Evolutionary conservation across 495 filamentous ascomycete species (phyloP).

Genomic region (Penicillium silybi): DNA sequence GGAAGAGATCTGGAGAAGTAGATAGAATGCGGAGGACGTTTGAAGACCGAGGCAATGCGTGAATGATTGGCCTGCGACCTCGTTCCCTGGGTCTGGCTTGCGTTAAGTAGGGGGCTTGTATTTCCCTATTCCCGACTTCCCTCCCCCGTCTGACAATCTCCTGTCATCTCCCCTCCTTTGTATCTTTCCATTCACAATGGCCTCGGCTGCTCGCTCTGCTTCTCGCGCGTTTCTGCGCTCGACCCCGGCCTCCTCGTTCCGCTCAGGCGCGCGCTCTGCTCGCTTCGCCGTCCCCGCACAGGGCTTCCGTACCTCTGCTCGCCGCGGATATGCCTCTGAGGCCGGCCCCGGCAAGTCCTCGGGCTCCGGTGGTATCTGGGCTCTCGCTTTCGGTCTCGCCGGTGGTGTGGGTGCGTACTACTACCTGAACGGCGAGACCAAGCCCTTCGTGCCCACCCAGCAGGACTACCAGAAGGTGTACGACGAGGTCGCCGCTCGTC

Average conservation of each 20-base stretch:
- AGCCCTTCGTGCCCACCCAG: conserved; percentile 65
- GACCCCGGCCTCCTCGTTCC: conserved; percentile 43
- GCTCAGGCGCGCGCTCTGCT: conserved; percentile 48
- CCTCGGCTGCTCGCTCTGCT: conserved; percentile 50
- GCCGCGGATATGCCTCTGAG: conserved; percentile 74
- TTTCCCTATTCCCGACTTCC: conserved; percentile 9
- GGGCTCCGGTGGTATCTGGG: conserved; percentile 44
- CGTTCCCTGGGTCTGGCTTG: background rate
- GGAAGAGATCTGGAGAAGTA: conserved; percentile 1
- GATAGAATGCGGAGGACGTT: conserved; percentile 17
- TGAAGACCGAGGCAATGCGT: conserved; percentile 17
- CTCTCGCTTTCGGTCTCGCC: conserved; percentile 51
- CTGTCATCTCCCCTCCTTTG: conserved; percentile 3
- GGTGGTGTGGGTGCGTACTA: conserved; percentile 69
- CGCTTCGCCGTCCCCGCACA: conserved; percentile 58
- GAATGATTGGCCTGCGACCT: conserved; percentile 15
- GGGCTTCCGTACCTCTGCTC: conserved; percentile 60
- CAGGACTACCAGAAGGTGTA: conserved; percentile 97
- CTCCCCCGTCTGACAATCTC: conserved; percentile 1
- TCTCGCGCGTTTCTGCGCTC: conserved; percentile 51
- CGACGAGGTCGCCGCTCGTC: conserved; percentile 70
- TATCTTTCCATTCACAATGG: conserved; percentile 41
- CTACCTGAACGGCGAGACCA: conserved; percentile 55
- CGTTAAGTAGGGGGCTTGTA: conserved; percentile 2
- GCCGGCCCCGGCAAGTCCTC: conserved; percentile 50